phyloP scores from a whole-genome alignment of 176 grass and related monocot genomes.

The Phyllostachys edulis region DNA sequence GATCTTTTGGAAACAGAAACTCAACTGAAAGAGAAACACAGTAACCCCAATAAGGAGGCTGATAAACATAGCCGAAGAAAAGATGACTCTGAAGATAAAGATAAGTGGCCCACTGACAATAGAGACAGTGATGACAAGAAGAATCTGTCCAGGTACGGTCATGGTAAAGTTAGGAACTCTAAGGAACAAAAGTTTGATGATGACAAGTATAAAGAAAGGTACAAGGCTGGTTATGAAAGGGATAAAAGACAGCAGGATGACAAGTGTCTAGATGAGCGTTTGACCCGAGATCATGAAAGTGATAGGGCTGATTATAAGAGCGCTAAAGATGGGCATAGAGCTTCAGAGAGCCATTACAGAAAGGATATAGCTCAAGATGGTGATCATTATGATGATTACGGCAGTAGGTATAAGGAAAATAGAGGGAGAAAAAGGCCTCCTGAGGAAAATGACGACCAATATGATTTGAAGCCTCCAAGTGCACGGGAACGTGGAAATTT shows the following conservation, averaged over 20 bases:
- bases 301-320: slow-evolving; percentile 63
- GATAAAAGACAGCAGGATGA: slow-evolving; percentile 66
- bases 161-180: slow-evolving; percentile 64
- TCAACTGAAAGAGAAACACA: slow-evolving; percentile 54
- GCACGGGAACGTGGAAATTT: slow-evolving; percentile 51
- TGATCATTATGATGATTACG: slow-evolving; percentile 66
- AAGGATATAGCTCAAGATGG: slow-evolving; percentile 57
- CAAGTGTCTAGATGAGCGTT: slow-evolving; percentile 48
- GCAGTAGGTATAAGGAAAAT: slow-evolving; percentile 66
- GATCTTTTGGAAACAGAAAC: slow-evolving; percentile 42
- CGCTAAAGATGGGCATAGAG: slow-evolving; percentile 64
- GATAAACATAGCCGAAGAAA: slow-evolving; percentile 66
- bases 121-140: slow-evolving; percentile 78
- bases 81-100: slow-evolving; percentile 61
- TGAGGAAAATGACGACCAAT: slow-evolving; percentile 67
- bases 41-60: slow-evolving; percentile 44
- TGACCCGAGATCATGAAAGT: slow-evolving; percentile 43
- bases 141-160: slow-evolving; percentile 64
- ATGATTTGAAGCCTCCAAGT: slow-evolving; percentile 50
- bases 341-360: slow-evolving; percentile 63
- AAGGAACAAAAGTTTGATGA: slow-evolving; percentile 77
- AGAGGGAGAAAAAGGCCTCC: slow-evolving; percentile 60
- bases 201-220: slow-evolving; percentile 77
- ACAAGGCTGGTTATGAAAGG: slow-evolving; percentile 59
- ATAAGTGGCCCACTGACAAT: slow-evolving; percentile 61